These are phyloP conservation scores for Aspergillus heteromorphus DNA, from an alignment of 495 filamentous ascomycete genomes.

Conservation along the genomic window DNA sequence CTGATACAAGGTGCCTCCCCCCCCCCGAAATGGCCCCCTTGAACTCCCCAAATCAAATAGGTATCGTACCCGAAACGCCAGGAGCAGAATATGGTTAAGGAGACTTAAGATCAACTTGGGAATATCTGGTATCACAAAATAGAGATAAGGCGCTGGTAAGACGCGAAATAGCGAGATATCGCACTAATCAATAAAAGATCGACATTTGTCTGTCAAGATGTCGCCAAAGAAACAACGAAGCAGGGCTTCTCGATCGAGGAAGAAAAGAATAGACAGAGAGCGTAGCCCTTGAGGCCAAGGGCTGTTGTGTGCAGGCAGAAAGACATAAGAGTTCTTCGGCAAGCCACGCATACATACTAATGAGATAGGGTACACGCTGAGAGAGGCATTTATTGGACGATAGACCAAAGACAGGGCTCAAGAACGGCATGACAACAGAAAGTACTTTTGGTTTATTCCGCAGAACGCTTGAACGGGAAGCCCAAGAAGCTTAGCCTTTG, in stretches of 20 bases:
- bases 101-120: slow-evolving; percentile 9
- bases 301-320: not conserved
- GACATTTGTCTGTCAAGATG: not conserved
- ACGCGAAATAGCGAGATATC: slow-evolving; percentile 11
- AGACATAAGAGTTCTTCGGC: slow-evolving; percentile 16
- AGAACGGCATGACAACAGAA: slow-evolving; percentile 23
- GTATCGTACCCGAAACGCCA: slow-evolving; percentile 30
- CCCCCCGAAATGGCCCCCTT: not conserved
- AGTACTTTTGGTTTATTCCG: slow-evolving; percentile 42
- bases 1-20: not conserved
- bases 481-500: slow-evolving; percentile 31
- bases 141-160: slow-evolving; percentile 10
- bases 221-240: slow-evolving; percentile 1
- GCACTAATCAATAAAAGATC: slow-evolving; percentile 12
- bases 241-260: slow-evolving; percentile 3
- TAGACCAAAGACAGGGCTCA: slow-evolving; percentile 21
- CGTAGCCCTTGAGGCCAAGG: not conserved
- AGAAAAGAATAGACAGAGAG: slow-evolving; percentile 6
- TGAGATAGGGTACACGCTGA: slow-evolving; percentile 29
- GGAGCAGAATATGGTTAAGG: slow-evolving; percentile 12
- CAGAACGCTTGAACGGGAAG: slow-evolving; percentile 32
- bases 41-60: slow-evolving; percentile 21
- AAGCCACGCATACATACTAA: slow-evolving; percentile 32
- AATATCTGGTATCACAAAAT: slow-evolving; percentile 14
- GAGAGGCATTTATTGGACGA: slow-evolving; percentile 23